Base-by-base conservation (phyloP, 352 stramenopile species). In the Pythium biforme region DNA sequence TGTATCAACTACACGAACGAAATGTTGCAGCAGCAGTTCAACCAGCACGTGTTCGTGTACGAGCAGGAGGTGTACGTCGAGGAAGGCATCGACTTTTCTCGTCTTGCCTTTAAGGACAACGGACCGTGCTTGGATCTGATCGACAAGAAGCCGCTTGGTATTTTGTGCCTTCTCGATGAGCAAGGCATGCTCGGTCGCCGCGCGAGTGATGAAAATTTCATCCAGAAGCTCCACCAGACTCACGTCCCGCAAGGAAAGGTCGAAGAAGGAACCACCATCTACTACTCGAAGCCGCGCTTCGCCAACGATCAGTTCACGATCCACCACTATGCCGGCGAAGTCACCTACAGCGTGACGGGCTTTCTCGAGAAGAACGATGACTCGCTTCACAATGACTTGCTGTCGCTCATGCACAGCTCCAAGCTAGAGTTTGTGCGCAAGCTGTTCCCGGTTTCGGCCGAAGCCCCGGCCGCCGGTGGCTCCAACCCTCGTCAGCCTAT, bases 301-400 rank as follows among this genome's bases (percentile, higher is more conserved):
- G 81, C 86, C n/a, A 88, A 88, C 14, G 90, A 97, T 49, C 84
- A 95, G 64, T 99, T 99, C 73, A 97, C 96, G 57, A 95, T 99
- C 56, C 71, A 98, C 55, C 97, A 99, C 70, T 99, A 99, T 68
- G 97, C 97, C 31, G 97, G 87, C 40, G 90, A 98, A 62, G 95
- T 99, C 22, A 93, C 92, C 31, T 99, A 99, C 79, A 95, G 86
- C 53, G 95, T 97, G 25, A 94, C 86, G 51, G 93, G 93, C 25
- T 99, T 99, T 65, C 78, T 99, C 23, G 96, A 99, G 68, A 99
- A 99, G 76, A 99, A 99, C 79, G 94, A 98, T 64, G 97, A 99
- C 69, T 98, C 94, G 55, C 73, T 99, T 11, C 90, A 97, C 72
- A 92, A 93, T 49, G 88, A 96, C 63, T 68, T 96, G 37, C 79